phyloP scores from a whole-genome alignment of 345 rosid species.

The Mallotus nudiflorus region DNA sequence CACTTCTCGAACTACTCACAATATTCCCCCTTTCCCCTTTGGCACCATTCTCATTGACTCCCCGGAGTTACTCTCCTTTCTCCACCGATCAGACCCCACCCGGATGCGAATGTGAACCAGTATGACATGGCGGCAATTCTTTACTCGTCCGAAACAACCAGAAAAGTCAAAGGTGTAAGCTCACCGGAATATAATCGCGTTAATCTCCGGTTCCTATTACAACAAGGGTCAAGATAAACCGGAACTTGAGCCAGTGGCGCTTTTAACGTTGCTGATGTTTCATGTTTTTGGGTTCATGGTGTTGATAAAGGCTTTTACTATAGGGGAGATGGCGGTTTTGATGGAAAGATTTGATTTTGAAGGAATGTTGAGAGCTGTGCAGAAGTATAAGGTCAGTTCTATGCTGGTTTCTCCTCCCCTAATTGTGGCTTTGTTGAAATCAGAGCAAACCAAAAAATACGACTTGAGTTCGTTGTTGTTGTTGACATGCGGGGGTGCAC shows the following conservation, averaged over 20 bases:
- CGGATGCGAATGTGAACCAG: constrained; percentile 40
- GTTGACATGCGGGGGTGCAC: constrained; percentile 78
- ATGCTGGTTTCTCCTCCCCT: constrained; percentile 89
- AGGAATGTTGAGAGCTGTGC: constrained; percentile 38
- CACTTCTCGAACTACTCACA: constrained; percentile 44
- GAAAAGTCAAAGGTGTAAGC: constrained; percentile 67
- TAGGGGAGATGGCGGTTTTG: constrained; percentile 45
- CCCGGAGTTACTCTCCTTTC: constrained; percentile 61
- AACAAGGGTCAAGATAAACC: not conserved
- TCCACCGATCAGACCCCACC: constrained; percentile 21
- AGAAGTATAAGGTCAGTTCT: constrained; percentile 57
- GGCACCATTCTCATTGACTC: constrained; percentile 65
- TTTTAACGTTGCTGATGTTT: constrained; percentile 49
- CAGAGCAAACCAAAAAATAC: constrained; percentile 60
- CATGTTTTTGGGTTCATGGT: constrained; percentile 49
- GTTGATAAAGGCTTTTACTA: constrained; percentile 33
- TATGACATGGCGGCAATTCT: constrained; percentile 68
- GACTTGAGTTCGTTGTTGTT: constrained; percentile 59
- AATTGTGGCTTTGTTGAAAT: constrained; percentile 62
- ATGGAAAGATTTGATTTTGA: constrained; percentile 49
- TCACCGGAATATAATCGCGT: constrained; percentile 71
- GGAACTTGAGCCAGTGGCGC: constrained; percentile 42
- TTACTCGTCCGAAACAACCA: constrained; percentile 84
- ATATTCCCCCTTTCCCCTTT: constrained; percentile 40
- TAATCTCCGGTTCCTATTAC: constrained; percentile 49